Conservation (phyloP, 345 rosid genomes). For the Litchi chinensis region DNA sequence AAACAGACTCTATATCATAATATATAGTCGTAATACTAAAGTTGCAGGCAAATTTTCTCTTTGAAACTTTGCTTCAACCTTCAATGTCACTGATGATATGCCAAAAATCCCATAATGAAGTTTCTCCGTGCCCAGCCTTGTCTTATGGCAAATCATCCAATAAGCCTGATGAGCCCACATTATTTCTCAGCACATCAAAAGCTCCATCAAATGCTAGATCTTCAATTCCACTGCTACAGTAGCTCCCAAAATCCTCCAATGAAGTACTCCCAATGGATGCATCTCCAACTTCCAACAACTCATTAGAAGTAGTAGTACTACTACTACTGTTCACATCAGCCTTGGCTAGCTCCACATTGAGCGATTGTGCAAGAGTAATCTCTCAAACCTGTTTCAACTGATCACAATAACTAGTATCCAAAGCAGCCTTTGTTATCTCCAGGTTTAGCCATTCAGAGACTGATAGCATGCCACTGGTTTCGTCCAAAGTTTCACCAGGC, state of each 20-base stretch:
- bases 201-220: slow-evolving; percentile 12
- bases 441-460: too few species aligned
- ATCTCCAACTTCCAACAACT: slow-evolving; percentile 17
- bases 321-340: background rate
- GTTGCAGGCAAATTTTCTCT: too few species aligned
- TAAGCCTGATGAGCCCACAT: slow-evolving; percentile 9
- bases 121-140: background rate
- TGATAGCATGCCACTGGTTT: background rate
- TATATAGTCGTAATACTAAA: too few species aligned
- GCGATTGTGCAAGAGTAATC: slow-evolving; percentile 17
- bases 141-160: background rate
- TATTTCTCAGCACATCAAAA: slow-evolving; percentile 14
- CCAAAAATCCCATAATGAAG: slow-evolving; percentile 50
- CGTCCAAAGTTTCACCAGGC: background rate
- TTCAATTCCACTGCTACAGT: slow-evolving; percentile 26
- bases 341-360: slow-evolving; percentile 24
- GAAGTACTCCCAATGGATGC: background rate
- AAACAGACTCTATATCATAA: too few species aligned
- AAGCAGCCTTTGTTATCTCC: too few species aligned
- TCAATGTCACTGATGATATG: slow-evolving; percentile 15
- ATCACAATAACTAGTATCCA: too few species aligned
- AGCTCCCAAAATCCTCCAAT: slow-evolving; percentile 23
- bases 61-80: too few species aligned
- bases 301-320: background rate
- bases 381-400: too few species aligned